Evolutionary conservation across 2,329 filamentous ascomycete genomes (phyloP).

Genomic region (Xylaria polymorpha): DNA sequence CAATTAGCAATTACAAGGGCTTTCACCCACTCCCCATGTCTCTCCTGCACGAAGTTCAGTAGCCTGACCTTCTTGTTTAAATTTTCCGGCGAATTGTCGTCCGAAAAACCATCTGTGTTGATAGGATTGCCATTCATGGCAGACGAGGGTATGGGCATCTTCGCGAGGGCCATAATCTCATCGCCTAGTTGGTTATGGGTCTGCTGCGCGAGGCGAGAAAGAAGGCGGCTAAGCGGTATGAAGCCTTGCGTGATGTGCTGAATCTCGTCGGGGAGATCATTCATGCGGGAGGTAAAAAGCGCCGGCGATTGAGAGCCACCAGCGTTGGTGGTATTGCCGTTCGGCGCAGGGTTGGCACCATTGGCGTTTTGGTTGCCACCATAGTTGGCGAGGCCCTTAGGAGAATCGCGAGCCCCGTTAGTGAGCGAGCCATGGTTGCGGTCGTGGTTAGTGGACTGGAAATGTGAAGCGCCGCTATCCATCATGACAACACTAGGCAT

Average conservation of each 20-base stretch:
- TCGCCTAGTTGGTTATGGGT: conserved; percentile 83
- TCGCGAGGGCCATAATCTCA: conserved; percentile 75
- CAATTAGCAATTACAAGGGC: conserved; percentile 90
- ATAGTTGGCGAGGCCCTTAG: conserved; percentile 40
- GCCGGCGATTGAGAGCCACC: conserved; percentile 37
- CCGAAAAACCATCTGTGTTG: conserved; percentile 53
- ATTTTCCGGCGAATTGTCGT: conserved; percentile 73
- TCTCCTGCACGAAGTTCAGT: conserved; percentile 80
- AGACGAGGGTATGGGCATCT: conserved; percentile 69
- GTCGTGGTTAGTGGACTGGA: conserved; percentile 67
- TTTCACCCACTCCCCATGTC: conserved; percentile 92
- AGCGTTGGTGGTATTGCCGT: conserved; percentile 47
- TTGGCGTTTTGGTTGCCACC: conserved; percentile 38
- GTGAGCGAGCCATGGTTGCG: conserved; percentile 59
- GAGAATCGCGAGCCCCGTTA: conserved; percentile 44
- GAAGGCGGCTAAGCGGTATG: conserved; percentile 77
- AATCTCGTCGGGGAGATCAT: conserved; percentile 71
- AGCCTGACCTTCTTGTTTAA: conserved; percentile 79
- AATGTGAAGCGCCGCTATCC: conserved; percentile 66
- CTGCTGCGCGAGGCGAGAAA: conserved; percentile 83
- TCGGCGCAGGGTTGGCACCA: conserved; percentile 48
- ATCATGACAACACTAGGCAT: conserved; percentile 68
- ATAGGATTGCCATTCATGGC: conserved; percentile 64
- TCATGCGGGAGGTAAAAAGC: conserved; percentile 57
- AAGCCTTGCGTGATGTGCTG: conserved; percentile 80